These are phyloP conservation scores for Pisolithus orientalis DNA, from an alignment of 768 basidiomycete genomes.

Conservation along the genomic window DNA sequence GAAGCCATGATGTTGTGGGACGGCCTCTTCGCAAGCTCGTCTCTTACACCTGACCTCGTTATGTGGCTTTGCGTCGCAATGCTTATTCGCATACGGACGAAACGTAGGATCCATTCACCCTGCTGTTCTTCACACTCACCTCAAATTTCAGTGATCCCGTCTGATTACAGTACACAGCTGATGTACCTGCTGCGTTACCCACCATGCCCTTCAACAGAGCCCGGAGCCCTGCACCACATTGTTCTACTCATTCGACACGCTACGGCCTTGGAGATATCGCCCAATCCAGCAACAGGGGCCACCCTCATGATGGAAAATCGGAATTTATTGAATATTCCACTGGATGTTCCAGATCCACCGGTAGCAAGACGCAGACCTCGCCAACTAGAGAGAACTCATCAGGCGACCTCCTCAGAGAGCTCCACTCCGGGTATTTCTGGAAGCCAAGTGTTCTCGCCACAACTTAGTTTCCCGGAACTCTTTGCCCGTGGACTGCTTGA, in stretches of 20 bases:
- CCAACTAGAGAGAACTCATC: conserved; percentile 26
- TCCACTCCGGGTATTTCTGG: conserved; percentile 9
- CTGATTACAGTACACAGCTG: conserved; percentile 83
- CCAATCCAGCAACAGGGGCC: conserved; percentile 69
- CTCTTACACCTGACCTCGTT: conserved; percentile 69
- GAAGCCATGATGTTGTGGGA: conserved; percentile 94
- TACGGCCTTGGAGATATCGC: conserved; percentile 65
- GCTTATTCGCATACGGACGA: conserved; percentile 89
- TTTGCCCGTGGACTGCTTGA: conserved; percentile 69
- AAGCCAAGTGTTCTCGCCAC: conserved; percentile 33
- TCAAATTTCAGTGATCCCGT: conserved; percentile 59
- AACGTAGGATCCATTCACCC: conserved; percentile 44
- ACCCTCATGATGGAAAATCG: conserved; percentile 78
- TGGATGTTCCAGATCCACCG: conserved; percentile 52
- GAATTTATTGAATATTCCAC: conserved; percentile 65
- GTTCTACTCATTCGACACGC: conserved; percentile 81
- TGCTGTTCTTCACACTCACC: conserved; percentile 9
- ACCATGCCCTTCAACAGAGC: conserved; percentile 27
- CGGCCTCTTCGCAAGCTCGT: conserved; percentile 77
- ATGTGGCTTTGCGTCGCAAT: conserved; percentile 91
- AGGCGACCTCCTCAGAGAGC: conserved; percentile 14
- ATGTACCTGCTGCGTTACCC: conserved; percentile 87
- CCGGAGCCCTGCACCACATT: conserved; percentile 47
- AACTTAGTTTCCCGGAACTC: conserved; percentile 61
- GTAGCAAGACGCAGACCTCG: conserved; percentile 32